Percentiles rank a stretch among this genome's conserved stretches.
Evolutionary conservation across 192 early-diverging fungal species (phyloP).

Genomic region (Coemansia sp.): DNA sequence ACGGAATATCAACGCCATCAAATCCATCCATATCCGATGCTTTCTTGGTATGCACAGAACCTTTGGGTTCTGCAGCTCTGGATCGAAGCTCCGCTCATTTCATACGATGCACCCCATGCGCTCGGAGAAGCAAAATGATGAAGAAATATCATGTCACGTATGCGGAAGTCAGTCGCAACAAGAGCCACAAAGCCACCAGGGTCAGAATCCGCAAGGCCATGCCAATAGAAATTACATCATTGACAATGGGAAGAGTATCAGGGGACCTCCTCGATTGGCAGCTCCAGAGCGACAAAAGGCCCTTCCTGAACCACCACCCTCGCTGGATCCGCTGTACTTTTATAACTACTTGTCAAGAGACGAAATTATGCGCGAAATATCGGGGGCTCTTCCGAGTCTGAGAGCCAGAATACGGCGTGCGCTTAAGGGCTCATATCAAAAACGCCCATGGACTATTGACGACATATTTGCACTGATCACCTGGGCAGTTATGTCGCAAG

Average conservation of each 20-base stretch:
- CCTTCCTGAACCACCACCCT: constrained; percentile 33
- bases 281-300: constrained; percentile 26
- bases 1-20: background rate
- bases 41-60: background rate
- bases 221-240: background rate
- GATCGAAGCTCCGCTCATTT: background rate
- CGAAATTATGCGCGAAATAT: constrained; percentile 60
- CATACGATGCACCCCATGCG: background rate
- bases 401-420: constrained; percentile 61
- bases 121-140: background rate
- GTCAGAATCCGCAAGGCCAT: background rate
- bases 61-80: background rate
- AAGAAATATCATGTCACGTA: background rate
- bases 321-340: constrained; percentile 40
- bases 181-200: background rate
- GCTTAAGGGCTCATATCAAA: constrained; percentile 62
- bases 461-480: constrained; percentile 86
- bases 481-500: constrained; percentile 86
- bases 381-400: constrained; percentile 62
- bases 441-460: constrained; percentile 77
- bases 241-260: too few species aligned
- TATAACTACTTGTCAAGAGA: constrained; percentile 25
- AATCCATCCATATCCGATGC: background rate
- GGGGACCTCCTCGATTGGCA: constrained; percentile 8
- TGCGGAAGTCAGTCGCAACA: background rate